Conservation (phyloP, 352 stramenopile species). For the Pythium graminicola region DNA sequence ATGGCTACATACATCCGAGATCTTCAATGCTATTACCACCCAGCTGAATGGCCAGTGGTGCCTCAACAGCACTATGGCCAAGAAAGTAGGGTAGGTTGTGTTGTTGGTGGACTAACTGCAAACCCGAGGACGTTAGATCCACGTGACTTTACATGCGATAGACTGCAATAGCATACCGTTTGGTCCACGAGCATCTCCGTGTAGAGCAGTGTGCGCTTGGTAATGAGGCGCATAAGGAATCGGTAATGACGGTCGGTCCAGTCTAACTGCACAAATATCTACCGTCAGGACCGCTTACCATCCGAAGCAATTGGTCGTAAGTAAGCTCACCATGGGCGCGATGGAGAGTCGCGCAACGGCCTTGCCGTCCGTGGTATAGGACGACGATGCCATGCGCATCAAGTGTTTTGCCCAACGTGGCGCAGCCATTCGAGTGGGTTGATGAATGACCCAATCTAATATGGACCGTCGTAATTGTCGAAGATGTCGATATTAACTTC, state of each 20-base stretch:
- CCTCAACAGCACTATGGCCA: slow-evolving; percentile 72
- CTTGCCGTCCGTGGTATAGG: neutral
- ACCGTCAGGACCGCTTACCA: neutral
- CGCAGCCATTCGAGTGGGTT: slow-evolving; percentile 19
- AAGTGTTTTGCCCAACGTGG: slow-evolving; percentile 8
- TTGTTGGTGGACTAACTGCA: slow-evolving; percentile 72
- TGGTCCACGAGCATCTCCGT: slow-evolving; percentile 99
- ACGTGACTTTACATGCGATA: neutral
- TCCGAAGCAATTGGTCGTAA: neutral
- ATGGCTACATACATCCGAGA: slow-evolving; percentile 45
- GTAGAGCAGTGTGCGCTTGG: slow-evolving; percentile 91
- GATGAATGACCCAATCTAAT: slow-evolving; percentile 12
- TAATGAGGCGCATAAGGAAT: slow-evolving; percentile 93
- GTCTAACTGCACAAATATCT: slow-evolving; percentile 84
- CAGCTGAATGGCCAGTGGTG: slow-evolving; percentile 91
- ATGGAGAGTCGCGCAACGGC: slow-evolving; percentile 55
- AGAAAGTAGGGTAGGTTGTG: slow-evolving; percentile 88
- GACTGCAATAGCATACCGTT: slow-evolving; percentile 56
- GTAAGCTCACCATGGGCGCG: slow-evolving; percentile 49
- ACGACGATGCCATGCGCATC: slow-evolving; percentile 13
- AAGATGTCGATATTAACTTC: slow-evolving; percentile 9
- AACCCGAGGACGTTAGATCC: no score
- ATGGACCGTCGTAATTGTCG: slow-evolving; percentile 12
- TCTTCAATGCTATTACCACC: slow-evolving; percentile 87
- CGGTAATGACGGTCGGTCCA: slow-evolving; percentile 95